A percentile compares a stretch with the other conserved stretches of the same genome.
phyloP scores from a whole-genome alignment of 2,329 filamentous ascomycete species.

The Fusarium palustre region DNA sequence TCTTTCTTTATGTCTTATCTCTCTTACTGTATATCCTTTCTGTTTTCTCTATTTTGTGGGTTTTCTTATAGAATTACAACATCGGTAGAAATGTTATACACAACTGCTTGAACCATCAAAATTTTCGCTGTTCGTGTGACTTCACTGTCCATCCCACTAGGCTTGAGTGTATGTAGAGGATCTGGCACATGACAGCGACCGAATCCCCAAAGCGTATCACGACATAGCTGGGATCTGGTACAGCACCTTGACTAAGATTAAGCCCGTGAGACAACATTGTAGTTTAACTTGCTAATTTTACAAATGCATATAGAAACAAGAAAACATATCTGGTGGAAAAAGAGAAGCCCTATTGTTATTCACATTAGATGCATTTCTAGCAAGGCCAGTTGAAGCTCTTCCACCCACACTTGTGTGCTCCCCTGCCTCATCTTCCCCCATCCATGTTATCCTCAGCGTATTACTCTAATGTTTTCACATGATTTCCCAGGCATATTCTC shows the following conservation, averaged over 20 bases:
- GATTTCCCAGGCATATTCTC: background rate
- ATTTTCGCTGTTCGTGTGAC: background rate
- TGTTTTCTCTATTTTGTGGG: background rate
- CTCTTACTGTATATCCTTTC: background rate
- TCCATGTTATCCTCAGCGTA: background rate
- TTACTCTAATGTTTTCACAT: background rate
- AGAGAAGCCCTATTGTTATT: background rate
- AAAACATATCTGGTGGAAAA: background rate
- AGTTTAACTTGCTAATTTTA: background rate
- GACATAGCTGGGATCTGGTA: too few species aligned
- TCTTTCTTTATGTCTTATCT: background rate
- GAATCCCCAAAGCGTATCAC: too few species aligned
- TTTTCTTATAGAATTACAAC: background rate
- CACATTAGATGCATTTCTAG: background rate
- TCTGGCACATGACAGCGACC: background rate
- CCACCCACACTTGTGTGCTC: background rate
- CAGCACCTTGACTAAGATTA: background rate
- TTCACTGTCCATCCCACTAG: background rate
- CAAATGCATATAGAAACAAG: background rate
- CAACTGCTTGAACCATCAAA: background rate
- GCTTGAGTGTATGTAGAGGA: background rate
- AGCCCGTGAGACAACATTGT: too few species aligned
- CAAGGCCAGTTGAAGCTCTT: background rate
- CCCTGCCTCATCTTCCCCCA: background rate
- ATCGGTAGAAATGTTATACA: background rate